Evolutionary conservation across 2,329 filamentous ascomycete genomes (phyloP).

Genomic region (Hymenoscyphus fructigenus): DNA sequence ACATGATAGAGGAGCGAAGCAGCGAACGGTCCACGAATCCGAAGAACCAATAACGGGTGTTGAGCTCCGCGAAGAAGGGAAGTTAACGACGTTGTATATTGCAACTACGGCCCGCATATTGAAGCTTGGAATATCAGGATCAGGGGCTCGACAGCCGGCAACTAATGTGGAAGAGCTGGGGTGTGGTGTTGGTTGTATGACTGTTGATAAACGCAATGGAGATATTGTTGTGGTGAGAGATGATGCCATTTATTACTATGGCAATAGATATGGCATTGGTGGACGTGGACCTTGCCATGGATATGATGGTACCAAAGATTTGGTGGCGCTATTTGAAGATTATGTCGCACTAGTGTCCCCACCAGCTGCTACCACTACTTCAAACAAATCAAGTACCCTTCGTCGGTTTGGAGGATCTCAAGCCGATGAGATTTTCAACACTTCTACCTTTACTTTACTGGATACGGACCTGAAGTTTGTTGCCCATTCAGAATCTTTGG

Average conservation of each 20-base stretch:
- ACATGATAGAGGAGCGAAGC: slow-evolving; percentile 90
- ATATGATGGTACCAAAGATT: slow-evolving; percentile 86
- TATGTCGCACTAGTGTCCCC: slow-evolving; percentile 88
- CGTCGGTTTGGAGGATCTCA: slow-evolving; percentile 70
- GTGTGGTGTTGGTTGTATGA: slow-evolving; percentile 94
- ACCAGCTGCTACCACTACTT: slow-evolving; percentile 53
- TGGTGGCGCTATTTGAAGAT: slow-evolving; percentile 75
- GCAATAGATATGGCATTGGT: slow-evolving; percentile 54
- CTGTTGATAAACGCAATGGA: slow-evolving; percentile 73
- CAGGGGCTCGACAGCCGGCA: slow-evolving; percentile 84
- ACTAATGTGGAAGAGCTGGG: slow-evolving; percentile 86
- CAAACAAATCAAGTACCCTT: slow-evolving; percentile 53
- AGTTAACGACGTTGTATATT: slow-evolving; percentile 78
- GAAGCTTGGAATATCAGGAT: slow-evolving; percentile 81
- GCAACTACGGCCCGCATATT: slow-evolving; percentile 86
- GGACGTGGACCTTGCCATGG: slow-evolving; percentile 85
- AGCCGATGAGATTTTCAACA: slow-evolving; percentile 78
- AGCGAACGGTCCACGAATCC: slow-evolving; percentile 92
- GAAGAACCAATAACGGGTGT: slow-evolving; percentile 95
- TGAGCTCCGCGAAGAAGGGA: slow-evolving; percentile 63
- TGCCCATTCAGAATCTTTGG: slow-evolving; percentile 81
- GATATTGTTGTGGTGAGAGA: slow-evolving; percentile 91
- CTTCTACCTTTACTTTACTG: slow-evolving; percentile 85
- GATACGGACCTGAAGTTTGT: slow-evolving; percentile 89
- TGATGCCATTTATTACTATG: slow-evolving; percentile 95